Base-by-base conservation (phyloP, 345 rosid genomes). In the Heritiera fomes region DNA sequence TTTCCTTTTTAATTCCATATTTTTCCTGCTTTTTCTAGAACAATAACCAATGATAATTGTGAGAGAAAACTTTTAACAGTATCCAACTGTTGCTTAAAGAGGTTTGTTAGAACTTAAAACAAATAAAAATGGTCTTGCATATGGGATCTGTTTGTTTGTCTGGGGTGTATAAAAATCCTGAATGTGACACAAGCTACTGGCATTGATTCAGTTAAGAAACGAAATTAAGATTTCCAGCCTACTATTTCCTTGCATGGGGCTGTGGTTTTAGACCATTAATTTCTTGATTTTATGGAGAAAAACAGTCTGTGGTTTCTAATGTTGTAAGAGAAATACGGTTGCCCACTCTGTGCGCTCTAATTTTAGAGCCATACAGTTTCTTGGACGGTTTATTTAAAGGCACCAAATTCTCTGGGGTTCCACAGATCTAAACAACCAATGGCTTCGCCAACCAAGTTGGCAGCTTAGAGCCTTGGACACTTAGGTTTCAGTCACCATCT, bases 311-410 rank as follows among this genome's bases (percentile, higher is more conserved):
- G 12, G 5, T 34, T 61, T 46, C 34, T 1, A 13, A 14, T 75
- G 47, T 14, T 60, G 53, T 2, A 79, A 11, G 47, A 74, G 53
- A 23, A 43, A 53, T 15, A 15, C 68, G 78, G 75, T 47, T 46
- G 41, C 40, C 78, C 82, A 30, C 30, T 40, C 63, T 67, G 58
- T 66, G 59, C 79, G 82, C 63, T 43, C 66, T 18, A 38, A 80
- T 58, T 41, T 79, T 74, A 23, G 77, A 28, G 4, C 2, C 0
- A 13, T 2, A 47, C 12, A 7, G 64, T 73, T 63, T 11, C 15
- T 17, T 0, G 4, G 4, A 59, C 6, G 1, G 7, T 41, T 62
- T 73, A 73, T 79, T 8, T 64, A 79, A 73, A 73, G 59, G 75
- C 58, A 20, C 68, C 32, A 55, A 28, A 23, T 3, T 2, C 12